phyloP scores from a whole-genome alignment of 352 stramenopile species.

The Phytophthora chlamydospora region DNA sequence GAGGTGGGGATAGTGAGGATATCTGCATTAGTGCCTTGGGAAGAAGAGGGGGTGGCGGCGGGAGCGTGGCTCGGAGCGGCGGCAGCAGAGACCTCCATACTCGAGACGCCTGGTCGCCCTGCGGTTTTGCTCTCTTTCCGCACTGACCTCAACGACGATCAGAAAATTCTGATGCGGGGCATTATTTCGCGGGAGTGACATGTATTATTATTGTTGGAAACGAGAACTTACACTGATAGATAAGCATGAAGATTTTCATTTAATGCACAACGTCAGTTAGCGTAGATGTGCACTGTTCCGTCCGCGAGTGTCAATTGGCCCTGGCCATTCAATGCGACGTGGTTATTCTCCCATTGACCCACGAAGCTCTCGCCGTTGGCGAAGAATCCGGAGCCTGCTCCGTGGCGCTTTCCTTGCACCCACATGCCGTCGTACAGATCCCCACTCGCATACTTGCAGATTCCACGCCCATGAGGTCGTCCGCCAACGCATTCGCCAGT shows the following conservation, averaged over 20 bases:
- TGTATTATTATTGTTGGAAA: too few relatives aligned
- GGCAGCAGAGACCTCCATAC: constrained; percentile 23
- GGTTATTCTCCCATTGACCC: constrained; percentile 83
- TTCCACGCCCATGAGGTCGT: constrained; percentile 68
- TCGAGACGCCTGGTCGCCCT: constrained; percentile 7
- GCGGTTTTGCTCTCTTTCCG: constrained; percentile 9
- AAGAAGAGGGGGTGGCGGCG: neutral
- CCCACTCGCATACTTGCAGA: constrained; percentile 85
- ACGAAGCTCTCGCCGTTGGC: constrained; percentile 74
- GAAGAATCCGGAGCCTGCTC: constrained; percentile 72
- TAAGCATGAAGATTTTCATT: too few relatives aligned
- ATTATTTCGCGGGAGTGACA: too few relatives aligned
- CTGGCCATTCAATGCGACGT: constrained; percentile 77
- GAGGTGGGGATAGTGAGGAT: neutral
- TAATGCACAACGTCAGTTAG: too few relatives aligned
- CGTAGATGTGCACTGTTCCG: constrained; percentile 76
- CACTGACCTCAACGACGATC: constrained; percentile 16
- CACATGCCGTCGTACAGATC: constrained; percentile 87
- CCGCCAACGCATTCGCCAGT: constrained; percentile 66
- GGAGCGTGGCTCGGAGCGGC: neutral
- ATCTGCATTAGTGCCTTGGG: neutral
- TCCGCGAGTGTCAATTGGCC: constrained; percentile 72
- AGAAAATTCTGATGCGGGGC: too few relatives aligned
- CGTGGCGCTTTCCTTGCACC: constrained; percentile 82
- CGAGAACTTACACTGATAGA: too few relatives aligned